Evolutionary conservation across 768 basidiomycete species (phyloP).

Genomic region (Suillus tomentosus): DNA sequence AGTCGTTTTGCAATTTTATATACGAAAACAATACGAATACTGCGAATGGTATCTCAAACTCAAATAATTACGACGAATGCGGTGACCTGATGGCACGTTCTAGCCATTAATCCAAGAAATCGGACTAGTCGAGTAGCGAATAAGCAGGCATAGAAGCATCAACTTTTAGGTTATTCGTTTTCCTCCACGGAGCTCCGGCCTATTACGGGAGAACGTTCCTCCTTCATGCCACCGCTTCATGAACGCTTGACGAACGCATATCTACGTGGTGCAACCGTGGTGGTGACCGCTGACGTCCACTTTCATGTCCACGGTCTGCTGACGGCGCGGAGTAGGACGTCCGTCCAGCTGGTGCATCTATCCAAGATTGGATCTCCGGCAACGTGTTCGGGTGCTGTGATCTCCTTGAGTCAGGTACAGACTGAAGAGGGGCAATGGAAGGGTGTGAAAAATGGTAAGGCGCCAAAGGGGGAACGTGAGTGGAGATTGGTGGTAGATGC

Average conservation of each 20-base stretch:
- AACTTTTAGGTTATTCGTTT: conserved; percentile 5
- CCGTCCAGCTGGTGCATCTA: conserved; percentile 36
- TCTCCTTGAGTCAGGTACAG: conserved; percentile 38
- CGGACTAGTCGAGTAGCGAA: conserved; percentile 14
- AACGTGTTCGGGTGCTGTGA: conserved; percentile 39
- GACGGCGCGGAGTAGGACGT: conserved; percentile 29
- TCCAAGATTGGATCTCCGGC: conserved; percentile 52
- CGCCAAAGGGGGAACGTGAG: conserved; percentile 40
- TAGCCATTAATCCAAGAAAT: conserved; percentile 28
- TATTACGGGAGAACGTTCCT: conserved; percentile 12
- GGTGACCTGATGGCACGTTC: conserved; percentile 18
- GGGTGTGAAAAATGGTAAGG: conserved; percentile 56
- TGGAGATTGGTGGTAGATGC: conserved; percentile 48
- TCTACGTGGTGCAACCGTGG: conserved; percentile 37
- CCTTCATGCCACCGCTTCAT: conserved; percentile 33
- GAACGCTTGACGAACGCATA: conserved; percentile 31
- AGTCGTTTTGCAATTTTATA: conserved; percentile 19
- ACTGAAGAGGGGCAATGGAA: conserved; percentile 48
- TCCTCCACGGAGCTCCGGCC: conserved; percentile 24
- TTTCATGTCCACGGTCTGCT: conserved; percentile 35
- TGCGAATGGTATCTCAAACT: conserved; percentile 18
- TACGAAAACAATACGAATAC: conserved; percentile 28
- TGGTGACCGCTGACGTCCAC: conserved; percentile 34
- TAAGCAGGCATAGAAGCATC: conserved; percentile 15
- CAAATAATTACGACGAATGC: conserved; percentile 24